Percentiles rank a stretch among this genome's conserved stretches.
phyloP scores from a whole-genome alignment of 1,284 basidiomycete genomes.

The Moesziomyces antarcticus region DNA sequence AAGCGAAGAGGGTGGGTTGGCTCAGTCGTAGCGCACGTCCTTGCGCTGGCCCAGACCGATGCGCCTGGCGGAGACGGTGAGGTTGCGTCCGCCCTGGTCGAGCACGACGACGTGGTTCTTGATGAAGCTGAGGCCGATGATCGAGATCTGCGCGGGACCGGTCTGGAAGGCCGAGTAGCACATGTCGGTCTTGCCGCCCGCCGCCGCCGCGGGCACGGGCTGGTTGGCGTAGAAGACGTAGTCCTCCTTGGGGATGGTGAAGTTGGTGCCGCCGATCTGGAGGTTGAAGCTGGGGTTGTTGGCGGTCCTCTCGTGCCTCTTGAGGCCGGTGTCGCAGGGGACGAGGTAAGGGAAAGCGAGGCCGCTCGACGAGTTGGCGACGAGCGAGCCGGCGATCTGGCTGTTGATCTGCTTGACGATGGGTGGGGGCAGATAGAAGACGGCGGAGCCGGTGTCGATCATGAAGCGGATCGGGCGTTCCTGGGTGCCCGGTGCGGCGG shows the following conservation, averaged over 20 bases:
- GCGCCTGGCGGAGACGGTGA: conserved; percentile 29
- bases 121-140: conserved; percentile 56
- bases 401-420: conserved; percentile 46
- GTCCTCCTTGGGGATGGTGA: conserved; percentile 50
- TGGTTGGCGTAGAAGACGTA: conserved; percentile 55
- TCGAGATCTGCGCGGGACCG: conserved; percentile 42
- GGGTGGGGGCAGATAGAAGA: conserved; percentile 41
- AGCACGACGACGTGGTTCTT: conserved; percentile 56
- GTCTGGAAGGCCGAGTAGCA: conserved; percentile 56
- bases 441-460: conserved; percentile 55
- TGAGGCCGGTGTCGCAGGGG: conserved; percentile 54
- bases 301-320: conserved; percentile 35
- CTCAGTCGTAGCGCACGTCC: conserved; percentile 41
- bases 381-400: conserved; percentile 38
- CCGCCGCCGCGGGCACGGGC: conserved; percentile 33
- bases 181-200: conserved; percentile 39
- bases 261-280: conserved; percentile 37
- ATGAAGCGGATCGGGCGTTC: conserved; percentile 41
- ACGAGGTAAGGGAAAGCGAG: conserved; percentile 50
- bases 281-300: conserved; percentile 43
- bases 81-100: conserved; percentile 44
- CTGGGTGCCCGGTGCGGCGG: conserved; percentile 18
- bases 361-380: conserved; percentile 24
- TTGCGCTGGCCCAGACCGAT: conserved; percentile 42
- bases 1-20: not conserved